A percentile compares a stretch with the other conserved stretches of the same genome.
Evolutionary conservation across 176 grass and related monocot species (phyloP).

Genomic region (Lolium perenne): DNA sequence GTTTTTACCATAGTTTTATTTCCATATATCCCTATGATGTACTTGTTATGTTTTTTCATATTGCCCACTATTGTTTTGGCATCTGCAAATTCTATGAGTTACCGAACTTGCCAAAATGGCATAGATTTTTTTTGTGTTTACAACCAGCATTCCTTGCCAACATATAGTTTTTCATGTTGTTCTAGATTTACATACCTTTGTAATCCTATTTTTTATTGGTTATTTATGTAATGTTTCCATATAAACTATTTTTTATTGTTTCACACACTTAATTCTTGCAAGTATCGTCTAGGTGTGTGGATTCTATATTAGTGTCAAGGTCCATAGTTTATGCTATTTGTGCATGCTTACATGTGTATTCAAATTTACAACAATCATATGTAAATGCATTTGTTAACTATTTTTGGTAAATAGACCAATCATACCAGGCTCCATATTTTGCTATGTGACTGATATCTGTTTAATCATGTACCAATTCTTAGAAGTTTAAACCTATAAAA

Average conservation of each 20-base stretch:
- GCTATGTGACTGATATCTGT: background rate
- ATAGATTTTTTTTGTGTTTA: no score
- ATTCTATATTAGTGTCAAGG: background rate
- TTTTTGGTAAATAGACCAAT: background rate
- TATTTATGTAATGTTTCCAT: background rate
- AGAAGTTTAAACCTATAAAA: background rate
- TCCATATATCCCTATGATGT: no score
- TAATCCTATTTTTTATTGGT: background rate
- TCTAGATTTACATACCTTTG: no score
- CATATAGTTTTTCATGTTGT: background rate
- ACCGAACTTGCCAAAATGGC: no score
- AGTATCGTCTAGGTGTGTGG: background rate
- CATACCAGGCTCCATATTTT: background rate
- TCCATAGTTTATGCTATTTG: background rate
- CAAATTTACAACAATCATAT: background rate
- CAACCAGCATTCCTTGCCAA: no score
- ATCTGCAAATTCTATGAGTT: no score
- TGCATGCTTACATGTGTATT: background rate
- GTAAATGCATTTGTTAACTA: no score
- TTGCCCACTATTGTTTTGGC: no score
- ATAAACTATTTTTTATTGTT: background rate
- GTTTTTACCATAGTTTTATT: no score
- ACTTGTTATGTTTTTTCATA: no score
- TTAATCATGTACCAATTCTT: background rate
- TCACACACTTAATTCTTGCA: background rate